Evolutionary conservation across 345 rosid species (phyloP), one percentile per base, ranked within the genome.

Genomic region (Moricandia arvensis): DNA sequence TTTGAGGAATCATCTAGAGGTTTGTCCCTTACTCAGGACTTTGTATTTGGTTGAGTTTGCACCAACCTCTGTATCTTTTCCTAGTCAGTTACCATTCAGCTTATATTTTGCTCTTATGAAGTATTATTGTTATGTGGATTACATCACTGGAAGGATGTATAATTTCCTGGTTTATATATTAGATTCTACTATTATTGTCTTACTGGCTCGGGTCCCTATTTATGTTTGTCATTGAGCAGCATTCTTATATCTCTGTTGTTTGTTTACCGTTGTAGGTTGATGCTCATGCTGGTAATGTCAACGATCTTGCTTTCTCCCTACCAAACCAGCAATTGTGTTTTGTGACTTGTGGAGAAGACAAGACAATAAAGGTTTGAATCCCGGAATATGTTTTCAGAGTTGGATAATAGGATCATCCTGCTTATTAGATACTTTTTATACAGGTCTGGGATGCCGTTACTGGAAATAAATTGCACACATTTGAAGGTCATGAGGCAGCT

Each of bases 401-500:
- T 59, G 26, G 59, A 47, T n/a, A 27, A 26, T 34, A 24, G 51
- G 73, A 47, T 15, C 55, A 35, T 77, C 57, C 57, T 59, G 63
- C 77, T 66, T 8, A 72, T 64, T 12, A 35, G 26, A 47, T 49
- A 35, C 0, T 49, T 60, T 24, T 13, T 68, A 1, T 74, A 51
- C 75, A 88, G 93, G 90, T 88, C 18, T 88, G 90, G 90, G 89
- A 86, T 86, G 90, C 90, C 75, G 80, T 77, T 66, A 80, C 60
- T 11, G 90, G 93, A 66, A 64, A 76, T 70, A 82, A 68, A 76
- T 81, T 75, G 75, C 84, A 85, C 69, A 81, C 80, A n/a, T 88
- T 88, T 84, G 89, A 88, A 80, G 93, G 92, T 62, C 92, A 88
- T 78, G 90, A 86, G 59, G 88, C 90, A 75, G 86, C 92, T 77